These are phyloP conservation scores for Ramularia endophylla DNA, from an alignment of 2,329 filamentous ascomycete genomes.

Conservation along the genomic window DNA sequence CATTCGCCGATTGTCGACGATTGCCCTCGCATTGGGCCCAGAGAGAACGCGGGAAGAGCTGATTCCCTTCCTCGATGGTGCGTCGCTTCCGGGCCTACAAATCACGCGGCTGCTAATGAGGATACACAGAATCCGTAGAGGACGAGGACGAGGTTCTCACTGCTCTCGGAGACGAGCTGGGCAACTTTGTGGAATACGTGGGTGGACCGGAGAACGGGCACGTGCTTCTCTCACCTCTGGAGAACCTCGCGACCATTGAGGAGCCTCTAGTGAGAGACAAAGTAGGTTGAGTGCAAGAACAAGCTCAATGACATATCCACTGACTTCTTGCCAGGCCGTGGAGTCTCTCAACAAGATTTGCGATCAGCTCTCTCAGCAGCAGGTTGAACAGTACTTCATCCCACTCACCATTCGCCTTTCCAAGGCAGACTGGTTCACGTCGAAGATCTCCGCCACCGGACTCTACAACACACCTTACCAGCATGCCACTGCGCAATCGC, in stretches of 20 bases:
- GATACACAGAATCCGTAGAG: slow-evolving; percentile 80
- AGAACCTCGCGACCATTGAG: slow-evolving; percentile 97
- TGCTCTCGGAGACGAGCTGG: slow-evolving; percentile 92
- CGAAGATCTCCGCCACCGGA: slow-evolving; percentile 95
- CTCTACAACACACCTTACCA: slow-evolving; percentile 91
- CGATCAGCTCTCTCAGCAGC: slow-evolving; percentile 78
- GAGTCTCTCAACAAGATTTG: slow-evolving; percentile 99
- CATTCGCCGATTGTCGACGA: slow-evolving; percentile 96
- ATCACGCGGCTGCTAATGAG: neutral
- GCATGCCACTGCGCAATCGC: slow-evolving; percentile 79
- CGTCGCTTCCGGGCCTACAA: slow-evolving; percentile 35
- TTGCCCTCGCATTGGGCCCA: slow-evolving; percentile 89
- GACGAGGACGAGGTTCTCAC: slow-evolving; percentile 98
- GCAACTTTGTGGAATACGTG: slow-evolving; percentile 95
- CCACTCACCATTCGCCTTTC: slow-evolving; percentile 91
- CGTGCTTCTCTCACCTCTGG: slow-evolving; percentile 90
- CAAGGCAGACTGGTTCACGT: slow-evolving; percentile 99
- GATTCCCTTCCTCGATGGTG: slow-evolving; percentile 98
- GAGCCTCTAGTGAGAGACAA: slow-evolving; percentile 97
- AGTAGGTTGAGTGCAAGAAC: slow-evolving; percentile 48
- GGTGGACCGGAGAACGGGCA: slow-evolving; percentile 90
- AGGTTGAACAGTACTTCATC: slow-evolving; percentile 97
- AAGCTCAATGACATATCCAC: slow-evolving; percentile 10
- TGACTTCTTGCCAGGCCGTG: slow-evolving; percentile 65
- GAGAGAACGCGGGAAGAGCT: slow-evolving; percentile 98